Percentiles rank a stretch among this genome's conserved stretches.
Conservation (phyloP, 2,329 filamentous ascomycete species). For the Lasiodiplodia sp. region DNA sequence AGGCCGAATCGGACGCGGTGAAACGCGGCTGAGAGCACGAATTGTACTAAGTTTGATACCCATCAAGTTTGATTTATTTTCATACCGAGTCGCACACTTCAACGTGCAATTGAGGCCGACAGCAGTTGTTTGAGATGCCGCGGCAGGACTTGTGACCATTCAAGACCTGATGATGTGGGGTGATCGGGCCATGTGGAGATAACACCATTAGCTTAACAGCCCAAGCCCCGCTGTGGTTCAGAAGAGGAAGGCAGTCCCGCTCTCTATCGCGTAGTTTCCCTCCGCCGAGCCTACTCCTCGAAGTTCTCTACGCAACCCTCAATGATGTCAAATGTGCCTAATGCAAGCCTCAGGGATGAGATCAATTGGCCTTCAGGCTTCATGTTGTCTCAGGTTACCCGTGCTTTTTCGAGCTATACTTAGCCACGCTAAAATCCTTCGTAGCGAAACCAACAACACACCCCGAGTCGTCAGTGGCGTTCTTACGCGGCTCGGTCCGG, state of each 20-base stretch:
- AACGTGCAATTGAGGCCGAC: too few relatives aligned
- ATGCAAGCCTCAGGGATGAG: too few relatives aligned
- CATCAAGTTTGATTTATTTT: background rate
- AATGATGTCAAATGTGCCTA: too few relatives aligned
- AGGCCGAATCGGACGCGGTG: background rate
- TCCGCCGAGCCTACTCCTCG: too few relatives aligned
- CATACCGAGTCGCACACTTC: too few relatives aligned
- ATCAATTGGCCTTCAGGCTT: too few relatives aligned
- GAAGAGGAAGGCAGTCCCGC: too few relatives aligned
- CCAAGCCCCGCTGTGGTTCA: too few relatives aligned
- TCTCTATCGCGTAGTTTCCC: too few relatives aligned
- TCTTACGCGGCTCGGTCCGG: background rate
- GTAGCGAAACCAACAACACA: background rate
- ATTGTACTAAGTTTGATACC: background rate
- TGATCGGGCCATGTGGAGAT: background rate
- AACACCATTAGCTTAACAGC: too few relatives aligned
- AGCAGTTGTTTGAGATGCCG: background rate
- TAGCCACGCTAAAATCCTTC: background rate
- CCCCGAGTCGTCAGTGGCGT: background rate
- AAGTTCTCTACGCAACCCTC: too few relatives aligned
- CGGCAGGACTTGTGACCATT: background rate
- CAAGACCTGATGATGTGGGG: background rate
- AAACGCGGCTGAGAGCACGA: background rate
- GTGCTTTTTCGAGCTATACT: constrained; percentile 4
- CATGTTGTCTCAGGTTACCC: background rate